Percentiles rank a stretch among this genome's conserved stretches.
phyloP scores from a whole-genome alignment of 2,329 filamentous ascomycete genomes.

The Periconia digitata region DNA sequence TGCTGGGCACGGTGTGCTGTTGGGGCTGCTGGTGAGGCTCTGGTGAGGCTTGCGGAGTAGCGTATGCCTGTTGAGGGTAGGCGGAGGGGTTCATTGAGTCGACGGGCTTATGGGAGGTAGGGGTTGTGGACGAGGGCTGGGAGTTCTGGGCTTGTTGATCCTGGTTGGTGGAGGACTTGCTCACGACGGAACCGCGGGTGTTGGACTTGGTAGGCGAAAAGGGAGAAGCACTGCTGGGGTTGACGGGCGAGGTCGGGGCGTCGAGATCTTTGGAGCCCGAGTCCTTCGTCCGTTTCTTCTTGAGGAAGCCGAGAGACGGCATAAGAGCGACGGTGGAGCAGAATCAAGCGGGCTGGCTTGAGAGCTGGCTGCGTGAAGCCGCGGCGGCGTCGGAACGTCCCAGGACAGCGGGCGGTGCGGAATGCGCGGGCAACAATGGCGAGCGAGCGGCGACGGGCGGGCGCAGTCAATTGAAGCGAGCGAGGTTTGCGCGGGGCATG shows the following conservation, averaged over 20 bases:
- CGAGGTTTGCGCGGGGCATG: constrained; percentile 13
- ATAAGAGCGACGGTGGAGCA: constrained; percentile 55
- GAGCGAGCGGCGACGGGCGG: constrained; percentile 6
- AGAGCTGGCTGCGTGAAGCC: constrained; percentile 11
- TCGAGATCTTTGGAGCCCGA: constrained; percentile 64
- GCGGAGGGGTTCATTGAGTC: constrained; percentile 45
- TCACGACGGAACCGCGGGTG: constrained; percentile 16
- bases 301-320: constrained; percentile 94
- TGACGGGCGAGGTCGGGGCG: constrained; percentile 67
- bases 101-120: constrained; percentile 33
- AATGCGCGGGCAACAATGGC: constrained; percentile 25
- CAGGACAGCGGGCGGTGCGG: constrained; percentile 14
- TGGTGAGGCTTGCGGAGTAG: constrained; percentile 33
- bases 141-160: constrained; percentile 15
- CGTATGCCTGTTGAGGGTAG: constrained; percentile 35
- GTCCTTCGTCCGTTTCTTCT: constrained; percentile 99
- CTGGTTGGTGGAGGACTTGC: constrained; percentile 29
- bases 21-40: constrained; percentile 38
- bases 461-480: constrained; percentile 13
- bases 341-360: constrained; percentile 22
- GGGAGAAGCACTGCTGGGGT: constrained; percentile 57
- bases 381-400: constrained; percentile 10
- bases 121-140: constrained; percentile 13
- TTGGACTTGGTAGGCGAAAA: constrained; percentile 35
- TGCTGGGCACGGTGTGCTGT: constrained; percentile 73